phyloP scores from a whole-genome alignment of 768 basidiomycete species.

The Pholiota microspora region DNA sequence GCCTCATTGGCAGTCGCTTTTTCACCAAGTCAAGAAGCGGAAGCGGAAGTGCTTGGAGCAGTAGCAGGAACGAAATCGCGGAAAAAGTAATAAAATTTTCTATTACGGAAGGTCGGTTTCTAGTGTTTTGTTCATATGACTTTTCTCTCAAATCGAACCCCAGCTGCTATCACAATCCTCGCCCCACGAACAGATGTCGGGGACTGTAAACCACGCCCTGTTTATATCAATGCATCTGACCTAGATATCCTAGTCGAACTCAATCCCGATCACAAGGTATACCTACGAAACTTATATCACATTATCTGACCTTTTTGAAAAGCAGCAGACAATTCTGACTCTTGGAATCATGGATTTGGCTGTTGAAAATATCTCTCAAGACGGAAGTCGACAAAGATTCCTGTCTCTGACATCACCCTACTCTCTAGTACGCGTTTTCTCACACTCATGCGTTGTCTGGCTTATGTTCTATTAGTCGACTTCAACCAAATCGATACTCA shows the following conservation, averaged over 20 bases:
- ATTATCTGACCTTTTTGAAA: slow-evolving; percentile 7
- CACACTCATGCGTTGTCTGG: background rate
- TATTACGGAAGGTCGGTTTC: slow-evolving; percentile 28
- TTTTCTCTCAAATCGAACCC: background rate
- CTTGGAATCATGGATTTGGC: slow-evolving; percentile 61
- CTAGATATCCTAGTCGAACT: slow-evolving; percentile 62
- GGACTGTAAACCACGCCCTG: slow-evolving; percentile 32
- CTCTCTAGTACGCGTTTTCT: slow-evolving; percentile 47
- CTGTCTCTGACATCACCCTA: slow-evolving; percentile 56
- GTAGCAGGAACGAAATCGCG: slow-evolving; percentile 24
- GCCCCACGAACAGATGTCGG: slow-evolving; percentile 44
- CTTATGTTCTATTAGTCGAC: slow-evolving; percentile 33
- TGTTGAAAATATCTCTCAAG: slow-evolving; percentile 44
- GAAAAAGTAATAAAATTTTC: slow-evolving; percentile 50
- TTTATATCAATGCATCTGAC: slow-evolving; percentile 62
- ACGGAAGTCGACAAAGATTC: slow-evolving; percentile 37
- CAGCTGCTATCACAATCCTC: slow-evolving; percentile 41
- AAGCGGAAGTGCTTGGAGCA: slow-evolving; percentile 27
- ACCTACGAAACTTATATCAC: slow-evolving; percentile 8
- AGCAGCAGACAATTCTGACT: slow-evolving; percentile 74
- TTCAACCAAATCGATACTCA: slow-evolving; percentile 49
- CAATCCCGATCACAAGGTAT: slow-evolving; percentile 70
- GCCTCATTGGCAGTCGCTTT: slow-evolving; percentile 78
- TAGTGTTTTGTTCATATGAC: slow-evolving; percentile 22
- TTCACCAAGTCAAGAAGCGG: slow-evolving; percentile 56